Percentiles rank a stretch among this genome's conserved stretches.
These are phyloP conservation scores for Neofusicoccum sp. DNA, from an alignment of 2,329 filamentous ascomycete species.

Conservation along the genomic window DNA sequence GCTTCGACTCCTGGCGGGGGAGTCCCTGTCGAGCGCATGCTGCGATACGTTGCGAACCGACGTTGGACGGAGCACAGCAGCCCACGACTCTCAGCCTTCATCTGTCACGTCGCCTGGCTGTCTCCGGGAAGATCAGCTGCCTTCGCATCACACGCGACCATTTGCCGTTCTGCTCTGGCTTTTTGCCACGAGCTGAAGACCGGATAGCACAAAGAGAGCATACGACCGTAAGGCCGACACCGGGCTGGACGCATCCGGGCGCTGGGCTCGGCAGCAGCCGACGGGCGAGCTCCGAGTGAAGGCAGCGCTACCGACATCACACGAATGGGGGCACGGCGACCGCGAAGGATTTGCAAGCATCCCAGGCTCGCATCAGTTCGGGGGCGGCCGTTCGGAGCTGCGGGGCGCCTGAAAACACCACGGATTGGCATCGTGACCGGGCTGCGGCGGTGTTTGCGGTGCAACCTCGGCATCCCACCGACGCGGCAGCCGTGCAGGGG, in stretches of 20 bases:
- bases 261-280: not conserved
- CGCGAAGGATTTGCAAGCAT: not conserved
- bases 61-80: too few relatives aligned
- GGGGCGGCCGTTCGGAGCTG: not conserved
- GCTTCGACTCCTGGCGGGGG: too few relatives aligned
- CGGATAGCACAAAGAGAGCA: not conserved
- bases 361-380: not conserved
- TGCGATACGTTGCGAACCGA: too few relatives aligned
- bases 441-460: not conserved
- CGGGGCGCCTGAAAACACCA: constrained; percentile 10
- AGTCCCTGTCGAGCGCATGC: too few relatives aligned
- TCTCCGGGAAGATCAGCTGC: not conserved
- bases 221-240: constrained; percentile 10
- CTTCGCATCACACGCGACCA: not conserved
- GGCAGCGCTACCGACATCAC: not conserved
- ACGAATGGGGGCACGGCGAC: not conserved
- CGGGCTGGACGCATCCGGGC: not conserved
- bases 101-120: not conserved
- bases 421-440: constrained; percentile 8
- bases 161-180: not conserved
- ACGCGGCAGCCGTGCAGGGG: not conserved
- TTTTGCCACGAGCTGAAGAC: not conserved
- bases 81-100: not conserved
- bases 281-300: not conserved
- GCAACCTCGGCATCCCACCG: not conserved